Conservation (phyloP, 257 asterid species). For the Voacanga thouarsii region DNA sequence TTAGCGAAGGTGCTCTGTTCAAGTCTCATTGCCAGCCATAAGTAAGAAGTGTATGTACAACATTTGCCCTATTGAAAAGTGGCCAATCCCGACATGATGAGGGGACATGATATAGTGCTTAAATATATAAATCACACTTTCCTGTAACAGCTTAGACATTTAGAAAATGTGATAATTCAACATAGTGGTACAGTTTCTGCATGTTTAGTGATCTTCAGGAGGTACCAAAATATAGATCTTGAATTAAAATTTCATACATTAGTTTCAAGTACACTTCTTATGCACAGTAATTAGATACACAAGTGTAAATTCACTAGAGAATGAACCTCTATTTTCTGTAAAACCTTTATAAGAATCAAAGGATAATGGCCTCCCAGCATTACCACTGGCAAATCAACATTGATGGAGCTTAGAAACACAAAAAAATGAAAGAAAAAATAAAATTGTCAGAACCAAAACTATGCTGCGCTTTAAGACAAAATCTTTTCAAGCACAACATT, state of each 20-base stretch:
- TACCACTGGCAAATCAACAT: not conserved
- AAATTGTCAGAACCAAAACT: not conserved
- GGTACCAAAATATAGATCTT: not conserved
- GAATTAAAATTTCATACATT: no score
- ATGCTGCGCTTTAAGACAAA: not conserved
- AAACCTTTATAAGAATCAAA: not conserved
- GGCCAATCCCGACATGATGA: not conserved
- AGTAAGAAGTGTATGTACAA: not conserved
- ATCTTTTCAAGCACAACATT: not conserved
- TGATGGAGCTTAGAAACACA: not conserved
- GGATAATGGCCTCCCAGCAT: not conserved
- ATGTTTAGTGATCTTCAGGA: not conserved
- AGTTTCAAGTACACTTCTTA: not conserved
- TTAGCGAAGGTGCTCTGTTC: not conserved
- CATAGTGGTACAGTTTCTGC: not conserved
- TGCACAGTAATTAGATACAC: not conserved
- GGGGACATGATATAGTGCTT: not conserved
- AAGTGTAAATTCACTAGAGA: not conserved
- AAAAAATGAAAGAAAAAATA: not conserved
- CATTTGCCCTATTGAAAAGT: not conserved
- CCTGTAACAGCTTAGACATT: not conserved
- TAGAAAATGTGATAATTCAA: not conserved
- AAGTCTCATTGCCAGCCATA: not conserved
- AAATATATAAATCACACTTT: not conserved
- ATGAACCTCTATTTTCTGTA: not conserved